Percentiles rank a stretch among this genome's conserved stretches.
Evolutionary conservation across 2,329 filamentous ascomycete species (phyloP).

Genomic region (Chalaropsis thielavioides): DNA sequence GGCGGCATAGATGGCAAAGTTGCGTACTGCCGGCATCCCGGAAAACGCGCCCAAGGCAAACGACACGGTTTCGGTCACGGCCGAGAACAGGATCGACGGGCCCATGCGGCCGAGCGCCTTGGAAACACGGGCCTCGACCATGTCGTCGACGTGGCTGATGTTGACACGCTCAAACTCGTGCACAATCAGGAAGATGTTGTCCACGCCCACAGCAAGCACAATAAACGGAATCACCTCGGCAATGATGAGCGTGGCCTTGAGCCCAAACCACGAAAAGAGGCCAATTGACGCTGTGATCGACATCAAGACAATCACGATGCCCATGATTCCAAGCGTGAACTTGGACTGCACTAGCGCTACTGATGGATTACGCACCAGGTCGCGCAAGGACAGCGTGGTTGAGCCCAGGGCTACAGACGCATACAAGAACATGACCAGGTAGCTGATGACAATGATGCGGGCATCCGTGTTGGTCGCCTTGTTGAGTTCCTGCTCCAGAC

Average conservation of each 20-base stretch:
- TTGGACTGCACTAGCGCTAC: slow-evolving; percentile 88
- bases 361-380: slow-evolving; percentile 67
- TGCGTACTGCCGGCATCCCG: slow-evolving; percentile 93
- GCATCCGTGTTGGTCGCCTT: slow-evolving; percentile 97
- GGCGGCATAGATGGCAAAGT: slow-evolving; percentile 92
- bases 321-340: slow-evolving; percentile 85
- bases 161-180: slow-evolving; percentile 97
- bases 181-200: slow-evolving; percentile 97
- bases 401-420: slow-evolving; percentile 86
- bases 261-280: slow-evolving; percentile 76
- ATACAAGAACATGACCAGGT: slow-evolving; percentile 97
- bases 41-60: slow-evolving; percentile 89
- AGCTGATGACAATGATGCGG: slow-evolving; percentile 91
- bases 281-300: slow-evolving; percentile 92
- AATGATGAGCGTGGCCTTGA: slow-evolving; percentile 94
- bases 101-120: slow-evolving; percentile 91
- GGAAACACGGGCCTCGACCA: slow-evolving; percentile 72
- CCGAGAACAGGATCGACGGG: slow-evolving; percentile 87
- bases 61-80: slow-evolving; percentile 83
- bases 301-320: slow-evolving; percentile 92
- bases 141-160: slow-evolving; percentile 73
- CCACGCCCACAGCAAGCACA: slow-evolving; percentile 87
- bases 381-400: slow-evolving; percentile 61
- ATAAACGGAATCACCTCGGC: slow-evolving; percentile 97
- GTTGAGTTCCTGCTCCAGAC: slow-evolving; percentile 87